Evolutionary conservation across 805 yeast species (phyloP).

Genomic region (Kuraishia piskuri): DNA sequence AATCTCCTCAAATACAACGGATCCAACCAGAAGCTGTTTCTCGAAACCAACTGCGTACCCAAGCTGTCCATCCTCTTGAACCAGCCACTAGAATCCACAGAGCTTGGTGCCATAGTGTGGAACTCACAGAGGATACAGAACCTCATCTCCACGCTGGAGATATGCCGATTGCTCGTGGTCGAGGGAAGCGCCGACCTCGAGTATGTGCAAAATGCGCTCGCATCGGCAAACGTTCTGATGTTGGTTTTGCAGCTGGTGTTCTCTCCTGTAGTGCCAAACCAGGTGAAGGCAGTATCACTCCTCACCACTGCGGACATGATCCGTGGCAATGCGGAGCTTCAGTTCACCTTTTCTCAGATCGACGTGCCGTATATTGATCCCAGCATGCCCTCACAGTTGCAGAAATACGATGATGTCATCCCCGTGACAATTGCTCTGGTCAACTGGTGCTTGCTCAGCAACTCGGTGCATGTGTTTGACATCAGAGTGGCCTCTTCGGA

Average conservation of each 20-base stretch:
- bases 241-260: conserved; percentile 65
- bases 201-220: conserved; percentile 52
- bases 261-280: conserved; percentile 51
- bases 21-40: conserved; percentile 80
- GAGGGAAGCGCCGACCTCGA: conserved; percentile 63
- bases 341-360: conserved; percentile 62
- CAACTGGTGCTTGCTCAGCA: conserved; percentile 73
- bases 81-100: conserved; percentile 44
- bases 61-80: conserved; percentile 53
- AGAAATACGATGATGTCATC: conserved; percentile 27
- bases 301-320: conserved; percentile 74
- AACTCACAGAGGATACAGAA: conserved; percentile 68
- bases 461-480: conserved; percentile 80
- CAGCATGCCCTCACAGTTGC: conserved; percentile 20
- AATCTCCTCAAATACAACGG: conserved; percentile 75
- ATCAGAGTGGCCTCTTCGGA: conserved; percentile 65
- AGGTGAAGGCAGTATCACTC: conserved; percentile 60
- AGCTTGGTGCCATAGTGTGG: conserved; percentile 49
- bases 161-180: conserved; percentile 61
- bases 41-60: conserved; percentile 76
- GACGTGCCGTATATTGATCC: conserved; percentile 94
- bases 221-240: conserved; percentile 54
- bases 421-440: conserved; percentile 72
- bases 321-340: conserved; percentile 56
- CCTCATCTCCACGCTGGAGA: conserved; percentile 57